phyloP scores from a whole-genome alignment of 495 filamentous ascomycete species.

The Daldinia loculata region DNA sequence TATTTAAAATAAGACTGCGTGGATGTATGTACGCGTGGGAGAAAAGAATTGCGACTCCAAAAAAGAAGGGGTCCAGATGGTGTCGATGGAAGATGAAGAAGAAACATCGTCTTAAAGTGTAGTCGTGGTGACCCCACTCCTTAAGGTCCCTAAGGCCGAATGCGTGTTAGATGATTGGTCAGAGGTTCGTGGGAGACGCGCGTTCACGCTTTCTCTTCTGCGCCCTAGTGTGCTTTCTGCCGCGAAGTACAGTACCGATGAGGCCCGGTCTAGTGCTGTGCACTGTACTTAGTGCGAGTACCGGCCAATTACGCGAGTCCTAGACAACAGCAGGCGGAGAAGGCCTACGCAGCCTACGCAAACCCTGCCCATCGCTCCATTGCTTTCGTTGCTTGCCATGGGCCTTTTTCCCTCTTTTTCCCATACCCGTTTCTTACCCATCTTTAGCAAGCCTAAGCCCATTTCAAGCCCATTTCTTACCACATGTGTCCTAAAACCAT shows the following conservation, averaged over 20 bases:
- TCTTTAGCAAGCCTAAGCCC: background rate
- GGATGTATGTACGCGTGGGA: background rate
- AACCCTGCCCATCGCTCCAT: conserved; percentile 18
- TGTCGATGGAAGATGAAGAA: conserved; percentile 4
- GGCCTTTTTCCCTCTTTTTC: conserved; percentile 20
- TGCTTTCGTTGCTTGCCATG: conserved; percentile 1
- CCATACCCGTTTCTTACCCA: conserved; percentile 17
- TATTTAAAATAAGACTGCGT: background rate
- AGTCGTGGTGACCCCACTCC: conserved; percentile 34
- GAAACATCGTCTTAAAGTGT: conserved; percentile 16
- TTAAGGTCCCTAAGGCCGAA: conserved; percentile 17
- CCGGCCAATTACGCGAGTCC: conserved; percentile 25
- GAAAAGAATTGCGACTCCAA: background rate
- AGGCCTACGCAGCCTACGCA: conserved; percentile 42
- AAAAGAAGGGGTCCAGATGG: background rate
- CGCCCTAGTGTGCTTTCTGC: conserved; percentile 40
- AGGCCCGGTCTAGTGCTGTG: background rate
- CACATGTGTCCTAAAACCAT: conserved; percentile 31
- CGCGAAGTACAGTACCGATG: conserved; percentile 39
- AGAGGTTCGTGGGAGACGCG: conserved; percentile 29
- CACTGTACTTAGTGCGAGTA: conserved; percentile 27
- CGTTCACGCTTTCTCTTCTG: conserved; percentile 43
- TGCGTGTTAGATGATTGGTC: conserved; percentile 36
- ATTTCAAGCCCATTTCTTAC: background rate
- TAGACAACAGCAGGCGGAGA: conserved; percentile 30